These are phyloP conservation scores for Chlorella variabilis DNA, from an alignment of 163 green algal species.

Conservation along the genomic window DNA sequence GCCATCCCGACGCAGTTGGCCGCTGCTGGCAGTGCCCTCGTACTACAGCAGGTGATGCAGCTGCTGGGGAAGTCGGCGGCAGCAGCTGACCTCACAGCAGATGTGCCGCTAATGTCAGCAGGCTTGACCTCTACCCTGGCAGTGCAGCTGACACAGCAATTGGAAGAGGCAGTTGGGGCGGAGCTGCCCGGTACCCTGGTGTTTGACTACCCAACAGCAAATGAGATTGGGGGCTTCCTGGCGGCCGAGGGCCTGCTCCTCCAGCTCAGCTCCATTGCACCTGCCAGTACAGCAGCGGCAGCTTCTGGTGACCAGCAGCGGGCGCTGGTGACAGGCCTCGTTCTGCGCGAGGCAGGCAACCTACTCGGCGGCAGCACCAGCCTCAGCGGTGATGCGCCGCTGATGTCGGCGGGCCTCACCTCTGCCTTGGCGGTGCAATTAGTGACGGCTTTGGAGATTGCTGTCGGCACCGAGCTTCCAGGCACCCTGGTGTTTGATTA, in stretches of 20 bases:
- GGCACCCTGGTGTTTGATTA: slow-evolving; percentile 85
- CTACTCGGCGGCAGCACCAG: not conserved
- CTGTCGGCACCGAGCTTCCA: slow-evolving; percentile 67
- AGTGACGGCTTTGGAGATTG: slow-evolving; percentile 44
- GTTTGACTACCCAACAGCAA: slow-evolving; percentile 75
- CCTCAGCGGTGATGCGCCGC: slow-evolving; percentile 45
- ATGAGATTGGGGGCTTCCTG: slow-evolving; percentile 49
- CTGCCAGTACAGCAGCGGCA: not conserved
- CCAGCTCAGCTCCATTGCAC: not conserved
- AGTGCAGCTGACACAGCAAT: slow-evolving; percentile 54
- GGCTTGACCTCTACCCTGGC: slow-evolving; percentile 64
- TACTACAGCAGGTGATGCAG: slow-evolving; percentile 34
- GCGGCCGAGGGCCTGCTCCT: slow-evolving; percentile 8
- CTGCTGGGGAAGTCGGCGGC: slow-evolving; percentile 38
- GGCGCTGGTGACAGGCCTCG: not conserved
- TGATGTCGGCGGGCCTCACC: slow-evolving; percentile 63
- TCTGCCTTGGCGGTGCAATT: slow-evolving; percentile 61
- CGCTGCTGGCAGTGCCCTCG: not conserved
- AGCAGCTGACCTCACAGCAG: slow-evolving; percentile 30
- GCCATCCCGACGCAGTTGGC: not conserved
- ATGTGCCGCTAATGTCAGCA: slow-evolving; percentile 58
- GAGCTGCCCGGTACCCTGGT: slow-evolving; percentile 79
- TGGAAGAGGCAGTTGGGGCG: slow-evolving; percentile 57
- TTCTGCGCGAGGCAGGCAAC: slow-evolving; percentile 11
- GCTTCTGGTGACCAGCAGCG: not conserved